Conservation (phyloP, 2,329 filamentous ascomycete species). For the Cercospora beticola region DNA sequence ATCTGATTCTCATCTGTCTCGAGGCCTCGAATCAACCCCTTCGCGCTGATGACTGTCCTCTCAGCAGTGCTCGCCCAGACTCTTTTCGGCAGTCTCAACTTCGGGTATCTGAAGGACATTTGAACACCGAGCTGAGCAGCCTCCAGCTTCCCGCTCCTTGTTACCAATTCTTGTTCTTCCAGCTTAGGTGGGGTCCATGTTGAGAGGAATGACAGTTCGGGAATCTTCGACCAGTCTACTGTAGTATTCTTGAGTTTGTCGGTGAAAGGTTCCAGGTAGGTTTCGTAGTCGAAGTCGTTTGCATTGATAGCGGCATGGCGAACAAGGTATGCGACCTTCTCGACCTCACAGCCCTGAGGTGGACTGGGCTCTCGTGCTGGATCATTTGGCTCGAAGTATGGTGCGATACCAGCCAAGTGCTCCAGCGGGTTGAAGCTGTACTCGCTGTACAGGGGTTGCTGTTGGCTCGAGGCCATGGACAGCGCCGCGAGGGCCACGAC, state of each 20-base stretch:
- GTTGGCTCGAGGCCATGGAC: slow-evolving; percentile 25
- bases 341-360: slow-evolving; percentile 54
- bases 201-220: slow-evolving; percentile 56
- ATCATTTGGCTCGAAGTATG: slow-evolving; percentile 52
- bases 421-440: slow-evolving; percentile 51
- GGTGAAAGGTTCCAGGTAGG: slow-evolving; percentile 53
- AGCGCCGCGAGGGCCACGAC: slow-evolving; percentile 21
- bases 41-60: slow-evolving; percentile 58
- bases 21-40: slow-evolving; percentile 59
- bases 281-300: slow-evolving; percentile 55
- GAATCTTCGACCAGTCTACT: slow-evolving; percentile 58
- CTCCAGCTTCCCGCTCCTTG: slow-evolving; percentile 61
- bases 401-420: slow-evolving; percentile 52
- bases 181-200: slow-evolving; percentile 57
- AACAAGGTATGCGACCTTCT: slow-evolving; percentile 50
- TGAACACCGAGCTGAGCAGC: slow-evolving; percentile 60
- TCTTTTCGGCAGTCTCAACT: slow-evolving; percentile 53
- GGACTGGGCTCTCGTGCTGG: slow-evolving; percentile 49
- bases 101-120: slow-evolving; percentile 59
- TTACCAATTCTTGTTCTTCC: slow-evolving; percentile 58
- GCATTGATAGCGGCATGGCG: slow-evolving; percentile 54
- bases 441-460: slow-evolving; percentile 33
- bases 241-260: slow-evolving; percentile 60
- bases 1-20: slow-evolving; percentile 56
- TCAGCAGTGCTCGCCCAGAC: slow-evolving; percentile 65